A percentile compares a stretch with the other conserved stretches of the same genome.
These are phyloP conservation scores for Baudoinia panamericana DNA, from an alignment of 495 filamentous ascomycete species.

Conservation along the genomic window DNA sequence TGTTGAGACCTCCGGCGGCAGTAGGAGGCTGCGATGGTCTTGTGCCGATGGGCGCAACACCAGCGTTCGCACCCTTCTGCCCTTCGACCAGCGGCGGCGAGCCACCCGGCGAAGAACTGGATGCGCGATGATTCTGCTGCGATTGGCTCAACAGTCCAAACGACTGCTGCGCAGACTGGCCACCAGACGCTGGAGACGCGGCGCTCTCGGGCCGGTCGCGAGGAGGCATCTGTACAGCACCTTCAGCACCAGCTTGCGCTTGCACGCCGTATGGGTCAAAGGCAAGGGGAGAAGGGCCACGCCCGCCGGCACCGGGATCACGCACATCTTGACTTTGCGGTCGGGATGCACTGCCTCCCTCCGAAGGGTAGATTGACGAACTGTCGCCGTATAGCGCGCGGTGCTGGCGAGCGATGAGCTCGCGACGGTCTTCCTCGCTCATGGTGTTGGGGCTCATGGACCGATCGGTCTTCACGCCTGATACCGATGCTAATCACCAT, in stretches of 20 bases:
- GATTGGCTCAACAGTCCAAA: conserved; percentile 55
- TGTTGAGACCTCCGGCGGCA: conserved; percentile 60
- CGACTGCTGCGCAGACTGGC: conserved; percentile 44
- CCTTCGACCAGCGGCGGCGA: conserved; percentile 58
- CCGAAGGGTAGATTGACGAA: conserved; percentile 49
- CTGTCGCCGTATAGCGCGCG: conserved; percentile 79
- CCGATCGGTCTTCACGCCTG: conserved; percentile 70
- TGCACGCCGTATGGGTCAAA: conserved; percentile 50
- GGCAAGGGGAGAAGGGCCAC: conserved; percentile 50
- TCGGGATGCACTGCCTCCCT: conserved; percentile 41
- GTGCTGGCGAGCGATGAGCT: conserved; percentile 90
- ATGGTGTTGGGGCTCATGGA: conserved; percentile 79
- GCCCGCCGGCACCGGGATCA: conserved; percentile 32
- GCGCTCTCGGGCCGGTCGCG: conserved; percentile 68
- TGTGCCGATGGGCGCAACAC: conserved; percentile 88
- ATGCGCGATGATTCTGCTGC: conserved; percentile 73
- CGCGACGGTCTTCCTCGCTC: conserved; percentile 92
- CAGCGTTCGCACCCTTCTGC: conserved; percentile 36
- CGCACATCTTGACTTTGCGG: conserved; percentile 45
- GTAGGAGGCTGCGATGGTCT: conserved; percentile 49
- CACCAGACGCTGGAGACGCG: conserved; percentile 64
- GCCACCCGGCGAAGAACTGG: conserved; percentile 79
- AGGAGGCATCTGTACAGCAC: conserved; percentile 31
- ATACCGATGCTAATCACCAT: conserved; percentile 64
- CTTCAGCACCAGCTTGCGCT: conserved; percentile 30